Base-by-base conservation (phyloP, 2,329 filamentous ascomycete species). In the Fusarium torulosum region DNA sequence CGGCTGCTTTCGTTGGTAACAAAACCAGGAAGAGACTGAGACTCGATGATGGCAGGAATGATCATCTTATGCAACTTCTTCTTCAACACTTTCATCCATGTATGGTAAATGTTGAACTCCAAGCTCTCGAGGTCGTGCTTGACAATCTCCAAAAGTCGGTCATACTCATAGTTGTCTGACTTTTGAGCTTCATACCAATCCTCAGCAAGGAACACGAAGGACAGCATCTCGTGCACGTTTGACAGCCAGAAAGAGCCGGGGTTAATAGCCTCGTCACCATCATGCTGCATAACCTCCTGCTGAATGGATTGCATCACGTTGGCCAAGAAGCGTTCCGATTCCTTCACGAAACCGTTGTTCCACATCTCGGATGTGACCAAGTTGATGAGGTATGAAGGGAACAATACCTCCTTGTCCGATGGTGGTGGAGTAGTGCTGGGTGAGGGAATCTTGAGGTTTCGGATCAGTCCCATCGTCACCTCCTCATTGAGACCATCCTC, bases 231-330 rank as follows among this genome's bases (percentile, higher is more conserved):
- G 79, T 99, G 96, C 45, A 99, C 96, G 79, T 99, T 99, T 46
- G 95, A 98, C 50, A 99, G 85, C 96, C 96, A 99, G 86, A 99
- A 99, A 37, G 96, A 93, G 59, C 96, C 96, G 31, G 94, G 94
- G 80, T 97, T 98, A 81, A 99, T 92, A 37, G 95, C 94, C 75
- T 98, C 95, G 61, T 99, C 96, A 43, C 94, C 94, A 72, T 99
- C 95, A 77, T 99, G 94, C 77, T 97, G 92, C 96, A 99, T 98
- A 57, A 99, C 96, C 79, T 99, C 96, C 79, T 98, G 94, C 79
- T 99, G 96, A 75, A 99, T 98, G 9, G 94, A 97, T 81, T 98
- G 96, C 96, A 99, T 99, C 69, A 99, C 96, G 75, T 98, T 99
- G 76, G 96, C 96, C 66, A 99, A 86, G 87, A 99, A 99, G 55